Percentiles rank a stretch among this genome's conserved stretches.
phyloP scores from a whole-genome alignment of 78 protist genomes.

The slime mould (Dictyostelium discoideum) region DNA sequence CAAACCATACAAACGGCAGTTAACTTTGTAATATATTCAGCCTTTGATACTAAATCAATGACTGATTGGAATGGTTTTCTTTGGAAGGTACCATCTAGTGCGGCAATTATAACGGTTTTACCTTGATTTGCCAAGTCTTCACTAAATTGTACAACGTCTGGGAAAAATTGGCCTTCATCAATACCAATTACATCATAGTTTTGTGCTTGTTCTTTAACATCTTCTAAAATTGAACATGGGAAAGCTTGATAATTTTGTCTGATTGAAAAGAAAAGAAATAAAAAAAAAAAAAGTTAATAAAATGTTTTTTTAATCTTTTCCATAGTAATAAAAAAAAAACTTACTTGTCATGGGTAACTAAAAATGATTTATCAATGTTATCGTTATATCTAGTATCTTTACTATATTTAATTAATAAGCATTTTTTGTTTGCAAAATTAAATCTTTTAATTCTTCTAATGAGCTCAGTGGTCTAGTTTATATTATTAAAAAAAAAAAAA shows the following conservation, averaged over 20 bases:
- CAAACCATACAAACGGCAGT: conserved; percentile 91
- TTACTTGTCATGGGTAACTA: conserved; percentile 90
- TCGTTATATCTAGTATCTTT: conserved; percentile 87
- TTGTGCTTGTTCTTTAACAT: conserved; percentile 28
- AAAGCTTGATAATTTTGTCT: conserved; percentile 79
- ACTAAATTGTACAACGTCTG: conserved; percentile 90
- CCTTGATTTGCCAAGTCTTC: conserved; percentile 91
- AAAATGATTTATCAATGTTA: conserved; percentile 7
- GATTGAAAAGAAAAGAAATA: neutral
- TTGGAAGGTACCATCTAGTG: conserved; percentile 93
- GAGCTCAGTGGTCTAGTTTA: conserved; percentile 89
- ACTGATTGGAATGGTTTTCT: conserved; percentile 87
- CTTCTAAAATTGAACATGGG: conserved; percentile 70
- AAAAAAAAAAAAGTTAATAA: neutral
- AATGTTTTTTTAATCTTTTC: no score
- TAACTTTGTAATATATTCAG: conserved; percentile 90
- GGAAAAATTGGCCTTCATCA: conserved; percentile 97
- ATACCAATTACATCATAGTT: conserved; percentile 91
- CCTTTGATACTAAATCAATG: conserved; percentile 84
- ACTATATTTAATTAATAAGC: conserved; percentile 85
- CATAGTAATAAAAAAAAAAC: neutral
- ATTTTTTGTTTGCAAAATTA: conserved; percentile 79
- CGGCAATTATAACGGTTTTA: conserved; percentile 92
- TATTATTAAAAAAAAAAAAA: no score
- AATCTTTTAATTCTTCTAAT: conserved; percentile 86